phyloP scores from a whole-genome alignment of 257 asterid genomes.

The Capsicum chinense region DNA sequence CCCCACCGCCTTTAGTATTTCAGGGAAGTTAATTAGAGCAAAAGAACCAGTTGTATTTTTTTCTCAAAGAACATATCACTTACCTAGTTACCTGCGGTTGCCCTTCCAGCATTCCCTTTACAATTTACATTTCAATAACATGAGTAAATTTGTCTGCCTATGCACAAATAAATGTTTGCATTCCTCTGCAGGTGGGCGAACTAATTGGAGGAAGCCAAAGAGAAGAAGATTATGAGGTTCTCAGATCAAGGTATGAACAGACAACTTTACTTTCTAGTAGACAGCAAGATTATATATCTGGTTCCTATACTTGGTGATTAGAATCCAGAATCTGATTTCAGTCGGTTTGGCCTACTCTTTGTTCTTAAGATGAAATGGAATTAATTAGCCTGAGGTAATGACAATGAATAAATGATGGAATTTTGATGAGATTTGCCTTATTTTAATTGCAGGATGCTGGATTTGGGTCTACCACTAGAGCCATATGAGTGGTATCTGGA shows the following conservation, averaged over 20 bases:
- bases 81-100: neutral
- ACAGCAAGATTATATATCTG: neutral
- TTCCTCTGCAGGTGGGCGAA: constrained; percentile 79
- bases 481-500: constrained; percentile 98
- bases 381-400: neutral
- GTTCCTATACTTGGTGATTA: neutral
- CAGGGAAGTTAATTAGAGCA: neutral
- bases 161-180: neutral
- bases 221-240: constrained; percentile 87
- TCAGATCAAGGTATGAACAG: constrained; percentile 59
- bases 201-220: constrained; percentile 99
- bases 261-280: neutral
- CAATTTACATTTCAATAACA: neutral
- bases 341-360: neutral
- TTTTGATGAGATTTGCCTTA: constrained; percentile 18
- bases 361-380: neutral
- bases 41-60: neutral
- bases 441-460: constrained; percentile 64
- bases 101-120: neutral
- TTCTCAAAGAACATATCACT: neutral
- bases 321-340: neutral
- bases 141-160: neutral
- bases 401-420: neutral
- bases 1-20: neutral
- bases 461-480: constrained; percentile 74